A percentile compares a stretch with the other conserved stretches of the same genome.
phyloP scores from a whole-genome alignment of 768 basidiomycete species.

The Podaxis sp. region DNA sequence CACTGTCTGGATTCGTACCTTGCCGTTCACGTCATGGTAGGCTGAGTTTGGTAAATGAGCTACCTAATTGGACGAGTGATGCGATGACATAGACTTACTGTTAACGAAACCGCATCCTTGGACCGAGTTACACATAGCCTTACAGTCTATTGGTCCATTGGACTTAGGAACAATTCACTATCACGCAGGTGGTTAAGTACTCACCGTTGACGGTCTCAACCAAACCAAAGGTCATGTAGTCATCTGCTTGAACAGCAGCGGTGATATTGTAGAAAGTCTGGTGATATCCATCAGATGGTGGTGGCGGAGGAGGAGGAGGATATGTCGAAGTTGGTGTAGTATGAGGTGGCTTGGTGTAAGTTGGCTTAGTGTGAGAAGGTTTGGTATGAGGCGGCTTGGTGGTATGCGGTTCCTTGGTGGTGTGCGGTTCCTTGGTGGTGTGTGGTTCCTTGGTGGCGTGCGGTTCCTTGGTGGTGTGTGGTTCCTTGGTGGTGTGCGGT shows the following conservation, averaged over 20 bases:
- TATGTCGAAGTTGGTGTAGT: conserved; percentile 12
- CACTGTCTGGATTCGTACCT: conserved; percentile 22
- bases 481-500: no score
- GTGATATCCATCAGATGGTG: conserved; percentile 30
- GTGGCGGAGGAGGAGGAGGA: conserved; percentile 15
- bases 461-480: no score
- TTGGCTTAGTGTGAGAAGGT: not conserved
- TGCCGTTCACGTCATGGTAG: conserved; percentile 47
- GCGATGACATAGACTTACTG: conserved; percentile 27
- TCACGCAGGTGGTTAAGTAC: not conserved
- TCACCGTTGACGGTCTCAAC: conserved; percentile 41
- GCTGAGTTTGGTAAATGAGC: conserved; percentile 21
- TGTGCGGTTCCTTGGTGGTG: no score
- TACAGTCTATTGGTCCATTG: conserved; percentile 31
- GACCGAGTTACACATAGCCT: conserved; percentile 42
- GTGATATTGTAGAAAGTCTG: conserved; percentile 40
- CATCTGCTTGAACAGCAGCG: conserved; percentile 40
- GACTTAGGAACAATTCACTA: not conserved
- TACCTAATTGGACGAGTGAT: not conserved
- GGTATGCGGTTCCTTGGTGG: no score
- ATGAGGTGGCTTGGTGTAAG: conserved; percentile 10
- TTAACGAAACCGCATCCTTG: conserved; percentile 41
- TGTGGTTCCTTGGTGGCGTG: no score
- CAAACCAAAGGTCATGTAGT: conserved; percentile 42
- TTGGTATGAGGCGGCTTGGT: no score